phyloP scores from a whole-genome alignment of 1,139 yeast species.

The Spathaspora sp. region DNA sequence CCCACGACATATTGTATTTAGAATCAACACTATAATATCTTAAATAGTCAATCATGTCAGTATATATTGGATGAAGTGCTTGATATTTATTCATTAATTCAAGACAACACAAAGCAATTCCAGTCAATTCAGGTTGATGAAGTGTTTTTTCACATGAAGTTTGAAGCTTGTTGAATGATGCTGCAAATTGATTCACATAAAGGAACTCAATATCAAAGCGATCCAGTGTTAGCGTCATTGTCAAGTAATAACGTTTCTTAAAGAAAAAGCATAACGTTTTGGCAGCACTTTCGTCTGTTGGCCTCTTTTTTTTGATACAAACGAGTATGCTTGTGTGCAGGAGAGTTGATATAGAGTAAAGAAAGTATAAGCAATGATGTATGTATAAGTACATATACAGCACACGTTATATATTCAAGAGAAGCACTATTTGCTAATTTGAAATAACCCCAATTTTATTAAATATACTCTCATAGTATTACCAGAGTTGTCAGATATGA shows the following conservation, averaged over 20 bases:
- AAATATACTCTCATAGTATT: slow-evolving; percentile 21
- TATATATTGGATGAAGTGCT: slow-evolving; percentile 18
- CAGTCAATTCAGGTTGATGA: slow-evolving; percentile 5
- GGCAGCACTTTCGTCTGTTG: not conserved
- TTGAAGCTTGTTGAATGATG: slow-evolving; percentile 14
- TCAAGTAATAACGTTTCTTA: not conserved
- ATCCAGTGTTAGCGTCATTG: slow-evolving; percentile 1
- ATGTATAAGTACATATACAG: too few relatives aligned
- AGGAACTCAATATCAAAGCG: slow-evolving; percentile 12
- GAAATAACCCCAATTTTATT: too few relatives aligned
- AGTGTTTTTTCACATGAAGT: slow-evolving; percentile 1
- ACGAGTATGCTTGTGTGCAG: not conserved
- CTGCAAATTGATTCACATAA: slow-evolving; percentile 14
- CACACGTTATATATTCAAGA: too few relatives aligned
- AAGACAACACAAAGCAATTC: slow-evolving; percentile 11
- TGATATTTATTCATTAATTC: slow-evolving; percentile 22
- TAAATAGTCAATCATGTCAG: slow-evolving; percentile 13
- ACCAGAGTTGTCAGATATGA: slow-evolving; percentile 53
- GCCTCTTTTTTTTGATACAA: not conserved
- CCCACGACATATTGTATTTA: slow-evolving; percentile 2
- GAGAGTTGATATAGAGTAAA: not conserved
- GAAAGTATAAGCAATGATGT: too few relatives aligned
- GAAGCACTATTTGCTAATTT: too few relatives aligned
- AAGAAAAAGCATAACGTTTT: not conserved
- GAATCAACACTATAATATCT: not conserved